Conservation (phyloP, 495 filamentous ascomycete genomes). For the Penicillium dipodomyicola region DNA sequence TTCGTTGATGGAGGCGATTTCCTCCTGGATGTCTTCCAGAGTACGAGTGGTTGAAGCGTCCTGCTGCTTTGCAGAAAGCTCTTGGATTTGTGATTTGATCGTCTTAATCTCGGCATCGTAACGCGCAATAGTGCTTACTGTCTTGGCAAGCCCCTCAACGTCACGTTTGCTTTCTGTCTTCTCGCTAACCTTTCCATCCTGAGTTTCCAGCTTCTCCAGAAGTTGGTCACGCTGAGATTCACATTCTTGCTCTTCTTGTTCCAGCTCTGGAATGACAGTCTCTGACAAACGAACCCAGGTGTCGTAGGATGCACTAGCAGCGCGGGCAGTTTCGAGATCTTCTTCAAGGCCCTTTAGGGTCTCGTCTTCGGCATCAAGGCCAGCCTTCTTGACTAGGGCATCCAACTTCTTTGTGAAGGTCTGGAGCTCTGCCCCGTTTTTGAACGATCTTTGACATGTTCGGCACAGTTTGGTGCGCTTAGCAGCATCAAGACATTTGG, state of each 20-base stretch:
- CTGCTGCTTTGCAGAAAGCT: slow-evolving; percentile 68
- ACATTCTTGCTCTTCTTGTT: slow-evolving; percentile 56
- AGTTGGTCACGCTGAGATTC: slow-evolving; percentile 57
- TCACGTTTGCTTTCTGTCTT: slow-evolving; percentile 65
- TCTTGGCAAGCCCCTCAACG: slow-evolving; percentile 69
- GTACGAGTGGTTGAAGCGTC: slow-evolving; percentile 61
- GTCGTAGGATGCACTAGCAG: slow-evolving; percentile 66
- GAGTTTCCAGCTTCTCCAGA: slow-evolving; percentile 64
- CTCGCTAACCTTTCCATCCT: slow-evolving; percentile 67
- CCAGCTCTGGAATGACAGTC: slow-evolving; percentile 67
- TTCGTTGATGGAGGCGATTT: slow-evolving; percentile 66
- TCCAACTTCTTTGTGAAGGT: slow-evolving; percentile 60
- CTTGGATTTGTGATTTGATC: slow-evolving; percentile 66
- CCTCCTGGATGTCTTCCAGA: slow-evolving; percentile 78
- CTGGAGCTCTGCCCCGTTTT: slow-evolving; percentile 55
- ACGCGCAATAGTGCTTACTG: slow-evolving; percentile 72
- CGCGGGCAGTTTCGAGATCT: slow-evolving; percentile 55
- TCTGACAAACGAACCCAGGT: slow-evolving; percentile 64
- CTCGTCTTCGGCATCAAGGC: slow-evolving; percentile 51
- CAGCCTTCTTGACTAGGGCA: slow-evolving; percentile 54
- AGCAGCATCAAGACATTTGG: slow-evolving; percentile 55
- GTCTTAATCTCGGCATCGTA: slow-evolving; percentile 67
- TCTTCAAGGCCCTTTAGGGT: slow-evolving; percentile 52
- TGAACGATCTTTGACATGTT: slow-evolving; percentile 66
- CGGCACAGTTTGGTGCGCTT: slow-evolving; percentile 64